phyloP scores from a whole-genome alignment of 1,284 basidiomycete species.

The Ganoderma multipileum region DNA sequence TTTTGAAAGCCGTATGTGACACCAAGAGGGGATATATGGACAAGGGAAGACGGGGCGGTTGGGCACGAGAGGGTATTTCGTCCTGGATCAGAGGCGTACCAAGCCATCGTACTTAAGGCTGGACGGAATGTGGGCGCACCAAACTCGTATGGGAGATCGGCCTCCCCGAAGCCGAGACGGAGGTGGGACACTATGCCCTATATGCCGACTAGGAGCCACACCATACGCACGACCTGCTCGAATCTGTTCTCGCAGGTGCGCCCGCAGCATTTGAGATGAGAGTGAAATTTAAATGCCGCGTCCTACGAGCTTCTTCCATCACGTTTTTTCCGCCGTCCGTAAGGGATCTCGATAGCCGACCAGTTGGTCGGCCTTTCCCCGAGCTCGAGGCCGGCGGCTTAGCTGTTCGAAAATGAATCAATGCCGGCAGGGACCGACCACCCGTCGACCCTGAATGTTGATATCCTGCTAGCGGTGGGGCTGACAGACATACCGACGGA shows the following conservation, averaged over 20 bases:
- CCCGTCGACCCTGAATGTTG: not conserved
- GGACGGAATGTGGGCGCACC: slow-evolving; percentile 8
- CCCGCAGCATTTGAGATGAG: not conserved
- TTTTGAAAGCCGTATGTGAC: slow-evolving; percentile 8
- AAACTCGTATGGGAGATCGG: slow-evolving; percentile 14
- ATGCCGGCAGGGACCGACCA: not conserved
- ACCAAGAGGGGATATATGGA: not conserved
- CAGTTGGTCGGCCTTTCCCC: not conserved
- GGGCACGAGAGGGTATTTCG: not conserved
- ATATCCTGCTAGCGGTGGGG: not conserved
- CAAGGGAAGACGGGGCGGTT: not conserved
- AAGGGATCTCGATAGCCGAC: slow-evolving; percentile 1
- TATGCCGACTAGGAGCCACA: slow-evolving; percentile 12
- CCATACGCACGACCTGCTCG: not conserved
- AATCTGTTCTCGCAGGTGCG: not conserved
- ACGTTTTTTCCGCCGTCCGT: slow-evolving; percentile 2
- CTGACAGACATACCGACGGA: not conserved
- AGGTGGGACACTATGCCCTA: slow-evolving; percentile 16
- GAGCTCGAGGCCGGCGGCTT: not conserved
- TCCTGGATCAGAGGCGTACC: not conserved
- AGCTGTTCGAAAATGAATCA: slow-evolving; percentile 1
- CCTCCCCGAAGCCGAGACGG: slow-evolving; percentile 1
- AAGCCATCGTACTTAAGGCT: slow-evolving; percentile 14
- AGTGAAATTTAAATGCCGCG: slow-evolving; percentile 9
- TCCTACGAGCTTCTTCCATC: not conserved